Evolutionary conservation across 306 rosid genomes (phyloP).

Genomic region (Cicer cuneatum): DNA sequence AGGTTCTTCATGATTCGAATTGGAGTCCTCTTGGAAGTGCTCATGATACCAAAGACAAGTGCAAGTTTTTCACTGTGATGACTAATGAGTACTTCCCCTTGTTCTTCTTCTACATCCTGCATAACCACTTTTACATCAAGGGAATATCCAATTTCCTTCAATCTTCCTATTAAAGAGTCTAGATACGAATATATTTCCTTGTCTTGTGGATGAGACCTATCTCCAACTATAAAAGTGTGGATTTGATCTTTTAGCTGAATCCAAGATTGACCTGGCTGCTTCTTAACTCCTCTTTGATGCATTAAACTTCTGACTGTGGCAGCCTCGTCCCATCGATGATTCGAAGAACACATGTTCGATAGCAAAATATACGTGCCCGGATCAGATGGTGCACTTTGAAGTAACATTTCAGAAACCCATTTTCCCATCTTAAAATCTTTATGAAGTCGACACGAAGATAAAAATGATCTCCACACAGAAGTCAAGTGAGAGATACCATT

Average conservation of each 20-base stretch:
- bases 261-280: slow-evolving; percentile 89
- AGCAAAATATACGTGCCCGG: slow-evolving; percentile 69
- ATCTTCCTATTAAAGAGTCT: slow-evolving; percentile 62
- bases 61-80: slow-evolving; percentile 87
- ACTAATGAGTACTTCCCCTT: slow-evolving; percentile 67
- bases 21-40: slow-evolving; percentile 54
- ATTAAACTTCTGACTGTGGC: slow-evolving; percentile 68
- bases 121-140: slow-evolving; percentile 55
- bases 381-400: slow-evolving; percentile 69
- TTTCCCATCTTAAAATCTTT: slow-evolving; percentile 73
- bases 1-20: slow-evolving; percentile 79
- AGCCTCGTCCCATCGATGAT: slow-evolving; percentile 75
- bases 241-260: slow-evolving; percentile 69
- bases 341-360: slow-evolving; percentile 70
- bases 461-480: slow-evolving; percentile 76
- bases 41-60: slow-evolving; percentile 62
- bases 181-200: slow-evolving; percentile 61
- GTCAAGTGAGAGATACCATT: slow-evolving; percentile 64
- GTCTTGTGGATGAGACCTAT: slow-evolving; percentile 62
- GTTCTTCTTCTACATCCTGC: slow-evolving; percentile 87
- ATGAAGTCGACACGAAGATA: slow-evolving; percentile 78
- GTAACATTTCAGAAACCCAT: slow-evolving; percentile 67
- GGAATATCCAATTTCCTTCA: slow-evolving; percentile 79
- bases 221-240: slow-evolving; percentile 67
- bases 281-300: slow-evolving; percentile 72